These are phyloP conservation scores for Aspergillus nomiae DNA, from an alignment of 2,329 filamentous ascomycete genomes.

Conservation along the genomic window DNA sequence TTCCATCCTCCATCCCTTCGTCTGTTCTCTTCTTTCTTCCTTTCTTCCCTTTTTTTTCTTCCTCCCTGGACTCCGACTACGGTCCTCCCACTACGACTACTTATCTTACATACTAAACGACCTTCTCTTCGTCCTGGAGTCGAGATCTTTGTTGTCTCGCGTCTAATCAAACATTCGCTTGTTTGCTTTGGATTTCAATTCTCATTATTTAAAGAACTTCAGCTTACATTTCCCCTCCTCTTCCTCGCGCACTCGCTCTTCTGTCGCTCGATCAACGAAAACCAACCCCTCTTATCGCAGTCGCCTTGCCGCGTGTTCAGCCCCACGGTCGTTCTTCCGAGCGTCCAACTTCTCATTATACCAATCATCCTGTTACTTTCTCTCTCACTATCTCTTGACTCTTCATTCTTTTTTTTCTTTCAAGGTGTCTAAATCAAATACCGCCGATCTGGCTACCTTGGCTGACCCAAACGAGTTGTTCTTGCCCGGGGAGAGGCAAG, in stretches of 20 bases:
- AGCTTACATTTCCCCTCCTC: neutral
- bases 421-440: constrained; percentile 22
- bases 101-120: neutral
- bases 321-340: neutral
- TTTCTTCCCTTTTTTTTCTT: constrained; percentile 5
- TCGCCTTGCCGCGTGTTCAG: constrained; percentile 5
- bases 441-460: constrained; percentile 40
- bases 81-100: neutral
- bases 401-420: constrained; percentile 9
- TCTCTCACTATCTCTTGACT: constrained; percentile 6
- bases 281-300: neutral
- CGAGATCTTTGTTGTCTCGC: neutral
- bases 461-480: constrained; percentile 45
- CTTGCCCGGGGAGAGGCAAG: constrained; percentile 43
- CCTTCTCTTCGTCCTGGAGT: neutral
- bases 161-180: constrained; percentile 10
- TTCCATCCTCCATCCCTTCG: neutral
- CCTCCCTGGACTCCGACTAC: neutral
- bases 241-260: neutral
- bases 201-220: neutral
- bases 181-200: constrained; percentile 4
- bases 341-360: neutral
- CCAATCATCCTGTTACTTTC: neutral
- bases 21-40: neutral
- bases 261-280: neutral